Percentiles rank a stretch among this genome's conserved stretches.
Conservation (phyloP, 768 basidiomycete species). For the Podaxis rugospora region DNA sequence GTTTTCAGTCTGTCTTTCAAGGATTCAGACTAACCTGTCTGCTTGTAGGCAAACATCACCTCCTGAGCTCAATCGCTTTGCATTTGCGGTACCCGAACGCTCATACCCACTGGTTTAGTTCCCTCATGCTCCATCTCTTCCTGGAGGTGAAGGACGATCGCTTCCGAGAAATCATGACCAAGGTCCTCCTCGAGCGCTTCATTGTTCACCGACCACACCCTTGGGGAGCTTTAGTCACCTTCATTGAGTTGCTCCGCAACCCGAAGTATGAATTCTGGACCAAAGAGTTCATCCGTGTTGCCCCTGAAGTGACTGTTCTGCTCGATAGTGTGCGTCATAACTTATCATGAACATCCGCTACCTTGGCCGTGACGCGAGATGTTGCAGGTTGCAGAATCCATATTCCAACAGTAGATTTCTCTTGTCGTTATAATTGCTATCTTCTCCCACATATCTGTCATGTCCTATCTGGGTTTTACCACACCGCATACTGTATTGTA, state of each 20-base stretch:
- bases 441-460: constrained; percentile 78
- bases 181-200: constrained; percentile 89
- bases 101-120: constrained; percentile 98
- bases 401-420: constrained; percentile 71
- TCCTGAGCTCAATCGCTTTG: constrained; percentile 88
- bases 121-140: constrained; percentile 85
- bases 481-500: constrained; percentile 85
- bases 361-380: constrained; percentile 13
- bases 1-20: constrained; percentile 17
- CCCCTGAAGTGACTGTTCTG: constrained; percentile 81
- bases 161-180: constrained; percentile 80
- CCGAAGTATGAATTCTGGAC: constrained; percentile 89
- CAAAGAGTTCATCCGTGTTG: constrained; percentile 80
- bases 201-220: constrained; percentile 94
- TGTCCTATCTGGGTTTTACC: constrained; percentile 56
- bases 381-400: constrained; percentile 66
- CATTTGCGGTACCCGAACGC: constrained; percentile 98
- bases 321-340: constrained; percentile 68
- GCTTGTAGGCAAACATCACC: constrained; percentile 83
- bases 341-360: constrained; percentile 8
- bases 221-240: constrained; percentile 91
- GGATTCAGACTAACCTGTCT: constrained; percentile 4
- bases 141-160: constrained; percentile 70
- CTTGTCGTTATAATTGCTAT: constrained; percentile 57
- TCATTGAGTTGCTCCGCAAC: constrained; percentile 90